Percentiles rank a stretch among this genome's conserved stretches.
Conservation (phyloP, 78 protist genomes). For the Creolimax fragrantissima region DNA sequence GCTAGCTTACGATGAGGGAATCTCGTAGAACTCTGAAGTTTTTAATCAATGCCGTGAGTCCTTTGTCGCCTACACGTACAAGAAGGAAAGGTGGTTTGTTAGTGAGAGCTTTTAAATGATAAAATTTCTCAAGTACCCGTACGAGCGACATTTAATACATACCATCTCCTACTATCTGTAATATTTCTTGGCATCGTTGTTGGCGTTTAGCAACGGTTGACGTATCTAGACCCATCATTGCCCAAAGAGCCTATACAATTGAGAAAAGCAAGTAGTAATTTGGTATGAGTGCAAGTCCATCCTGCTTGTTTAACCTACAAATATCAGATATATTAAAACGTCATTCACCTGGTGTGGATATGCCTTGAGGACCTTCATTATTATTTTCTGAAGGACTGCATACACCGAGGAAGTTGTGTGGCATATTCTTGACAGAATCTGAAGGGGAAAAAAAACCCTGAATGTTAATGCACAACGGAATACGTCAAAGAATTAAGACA, state of each 20-base stretch:
- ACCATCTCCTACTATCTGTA: too few species aligned
- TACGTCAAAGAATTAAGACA: neutral
- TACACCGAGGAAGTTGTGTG: constrained; percentile 32
- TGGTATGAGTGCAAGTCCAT: too few species aligned
- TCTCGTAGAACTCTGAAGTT: neutral
- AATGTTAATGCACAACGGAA: too few species aligned
- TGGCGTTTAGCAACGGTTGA: neutral
- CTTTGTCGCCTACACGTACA: neutral
- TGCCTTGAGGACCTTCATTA: constrained; percentile 22
- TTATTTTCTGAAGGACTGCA: constrained; percentile 14
- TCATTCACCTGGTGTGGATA: constrained; percentile 70
- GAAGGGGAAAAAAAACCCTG: constrained; percentile 12
- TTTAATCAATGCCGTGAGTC: neutral
- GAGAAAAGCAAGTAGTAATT: too few species aligned
- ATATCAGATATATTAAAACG: too few species aligned
- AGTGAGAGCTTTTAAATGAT: too few species aligned
- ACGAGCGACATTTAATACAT: too few species aligned
- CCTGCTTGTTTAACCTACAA: too few species aligned
- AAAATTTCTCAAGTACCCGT: too few species aligned
- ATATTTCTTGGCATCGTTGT: neutral
- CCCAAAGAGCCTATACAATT: too few species aligned
- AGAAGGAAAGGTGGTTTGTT: too few species aligned
- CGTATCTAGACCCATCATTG: neutral
- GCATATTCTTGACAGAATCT: constrained; percentile 58
- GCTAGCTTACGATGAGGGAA: too few species aligned